Evolutionary conservation across 371 early-diverging fungal species (phyloP).

Genomic region (Smittium culicis): DNA sequence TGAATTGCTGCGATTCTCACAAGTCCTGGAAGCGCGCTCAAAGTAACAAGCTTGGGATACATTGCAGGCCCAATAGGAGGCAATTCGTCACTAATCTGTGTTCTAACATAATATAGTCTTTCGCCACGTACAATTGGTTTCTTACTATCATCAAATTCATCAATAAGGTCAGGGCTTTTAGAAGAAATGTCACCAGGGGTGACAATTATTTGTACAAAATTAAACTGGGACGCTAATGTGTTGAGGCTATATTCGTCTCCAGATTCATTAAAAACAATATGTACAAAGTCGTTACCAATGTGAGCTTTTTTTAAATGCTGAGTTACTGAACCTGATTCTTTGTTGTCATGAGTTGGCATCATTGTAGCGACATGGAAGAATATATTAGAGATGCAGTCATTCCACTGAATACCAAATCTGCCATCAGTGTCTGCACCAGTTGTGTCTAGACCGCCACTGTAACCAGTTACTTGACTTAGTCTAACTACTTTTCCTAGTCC

Average conservation of each 20-base stretch:
- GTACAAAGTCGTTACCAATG: slow-evolving; percentile 90
- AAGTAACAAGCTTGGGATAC: slow-evolving; percentile 70
- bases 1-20: slow-evolving; percentile 76
- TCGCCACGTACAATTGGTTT: slow-evolving; percentile 10
- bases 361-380: slow-evolving; percentile 85
- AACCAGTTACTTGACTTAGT: slow-evolving; percentile 47
- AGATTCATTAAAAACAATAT: slow-evolving; percentile 83
- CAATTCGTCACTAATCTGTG: slow-evolving; percentile 63
- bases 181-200: slow-evolving; percentile 28
- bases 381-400: slow-evolving; percentile 72
- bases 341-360: slow-evolving; percentile 58
- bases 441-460: slow-evolving; percentile 82
- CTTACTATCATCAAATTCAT: slow-evolving; percentile 10
- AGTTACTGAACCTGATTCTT: slow-evolving; percentile 28
- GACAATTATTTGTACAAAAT: slow-evolving; percentile 82
- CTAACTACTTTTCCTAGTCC: slow-evolving; percentile 60
- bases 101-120: slow-evolving; percentile 36
- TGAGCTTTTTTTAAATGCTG: slow-evolving; percentile 84
- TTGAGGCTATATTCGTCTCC: slow-evolving; percentile 68
- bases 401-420: slow-evolving; percentile 61
- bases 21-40: slow-evolving; percentile 56
- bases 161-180: slow-evolving; percentile 6
- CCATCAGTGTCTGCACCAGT: slow-evolving; percentile 73
- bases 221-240: slow-evolving; percentile 86
- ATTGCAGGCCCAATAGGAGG: slow-evolving; percentile 68